Base-by-base conservation (phyloP, 2,329 filamentous ascomycete genomes). In the Aspergillus piperis region DNA sequence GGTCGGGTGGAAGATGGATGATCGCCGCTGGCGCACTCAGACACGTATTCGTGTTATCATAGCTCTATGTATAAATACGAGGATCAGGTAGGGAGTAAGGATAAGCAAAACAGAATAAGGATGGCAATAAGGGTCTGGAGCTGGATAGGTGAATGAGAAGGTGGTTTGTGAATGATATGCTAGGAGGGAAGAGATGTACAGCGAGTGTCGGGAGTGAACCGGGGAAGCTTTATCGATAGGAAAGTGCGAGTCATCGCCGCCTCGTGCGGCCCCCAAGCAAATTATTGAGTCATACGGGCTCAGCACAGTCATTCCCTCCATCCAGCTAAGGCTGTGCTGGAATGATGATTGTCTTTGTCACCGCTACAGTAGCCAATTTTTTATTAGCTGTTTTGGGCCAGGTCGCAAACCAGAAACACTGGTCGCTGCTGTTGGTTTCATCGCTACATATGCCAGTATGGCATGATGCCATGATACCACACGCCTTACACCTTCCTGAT, bases 1-100 rank as follows among this genome's bases (percentile, higher is more conserved):
- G 64, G 64, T 66, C 63, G 66, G 67, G 59, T 61, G 59, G 50
- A 54, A 66, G 61, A 67, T 58, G 51, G 64, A 63, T 75, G 64
- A 63, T 75, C 75, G 75, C 76, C 73, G 67, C 67, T 64, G 67
- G 71, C 70, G 73, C 70, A 68, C 66, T 76, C 69, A 75, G 48
- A 68, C 56, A 58, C 70, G 71, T 80, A 79, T 80, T 79, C 77
- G 77, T 65, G 72, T 66, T 64, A 80, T 78, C 77, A 80, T 80
- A 66, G 63, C 74, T 71, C 62, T 55, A 21, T 62, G 17, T 55
- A 6, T 36, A 19, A 10, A n/a, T 15, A 19, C 13, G 53, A 39
- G 52, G 62, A 62, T 58, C 53, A 61, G 32, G 30, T 39, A 47
- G 55, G 50, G 25, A 51, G 57, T 19, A 48, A 56, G 30, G 44